Evolutionary conservation across 2,329 filamentous ascomycete genomes (phyloP).

Genomic region (Alternaria consortialis): DNA sequence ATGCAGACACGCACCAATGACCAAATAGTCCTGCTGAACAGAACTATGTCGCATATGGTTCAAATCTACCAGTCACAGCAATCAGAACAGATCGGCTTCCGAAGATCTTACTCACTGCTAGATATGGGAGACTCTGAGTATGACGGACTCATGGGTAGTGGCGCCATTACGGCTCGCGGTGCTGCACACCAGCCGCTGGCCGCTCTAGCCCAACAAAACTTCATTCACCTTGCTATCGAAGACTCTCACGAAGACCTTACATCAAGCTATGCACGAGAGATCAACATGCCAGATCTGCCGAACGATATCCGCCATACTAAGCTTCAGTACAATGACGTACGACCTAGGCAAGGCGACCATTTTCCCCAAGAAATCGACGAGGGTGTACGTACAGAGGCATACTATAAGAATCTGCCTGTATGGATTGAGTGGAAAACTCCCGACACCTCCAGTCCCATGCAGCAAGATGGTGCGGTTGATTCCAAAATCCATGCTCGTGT

Average conservation of each 20-base stretch:
- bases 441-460: constrained; percentile 31
- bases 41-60: constrained; percentile 45
- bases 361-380: constrained; percentile 32
- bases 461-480: constrained; percentile 28
- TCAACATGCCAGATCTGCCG: constrained; percentile 33
- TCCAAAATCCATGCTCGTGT: constrained; percentile 44
- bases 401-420: constrained; percentile 35
- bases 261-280: constrained; percentile 34
- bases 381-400: constrained; percentile 41
- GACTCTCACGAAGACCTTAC: constrained; percentile 33
- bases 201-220: constrained; percentile 48
- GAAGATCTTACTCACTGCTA: constrained; percentile 19
- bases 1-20: constrained; percentile 48
- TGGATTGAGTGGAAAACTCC: constrained; percentile 53
- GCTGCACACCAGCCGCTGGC: constrained; percentile 35
- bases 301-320: constrained; percentile 19
- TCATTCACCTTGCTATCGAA: constrained; percentile 47
- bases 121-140: constrained; percentile 34
- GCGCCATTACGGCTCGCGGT: constrained; percentile 10
- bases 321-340: constrained; percentile 25
- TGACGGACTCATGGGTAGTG: constrained; percentile 16
- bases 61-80: constrained; percentile 40
- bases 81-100: constrained; percentile 25
- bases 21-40: constrained; percentile 50
- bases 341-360: constrained; percentile 22